Percentiles rank a stretch among this genome's conserved stretches.
These are phyloP conservation scores for Paecilomyces formosus DNA, from an alignment of 2,329 filamentous ascomycete genomes.

Conservation along the genomic window DNA sequence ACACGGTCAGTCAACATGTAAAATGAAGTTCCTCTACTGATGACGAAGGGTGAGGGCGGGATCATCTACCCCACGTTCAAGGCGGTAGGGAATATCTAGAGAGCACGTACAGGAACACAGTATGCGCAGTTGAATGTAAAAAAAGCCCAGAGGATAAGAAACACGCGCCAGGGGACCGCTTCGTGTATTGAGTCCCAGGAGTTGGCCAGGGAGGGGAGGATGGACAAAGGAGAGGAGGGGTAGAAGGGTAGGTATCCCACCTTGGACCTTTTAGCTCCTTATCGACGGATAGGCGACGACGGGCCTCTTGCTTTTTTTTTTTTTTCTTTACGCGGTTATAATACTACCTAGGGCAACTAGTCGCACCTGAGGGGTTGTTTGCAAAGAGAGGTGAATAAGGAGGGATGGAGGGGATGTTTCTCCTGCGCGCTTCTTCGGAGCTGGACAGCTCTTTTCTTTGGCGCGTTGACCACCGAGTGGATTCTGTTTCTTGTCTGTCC, in stretches of 20 bases:
- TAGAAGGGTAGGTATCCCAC: neutral
- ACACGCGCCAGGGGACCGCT: neutral
- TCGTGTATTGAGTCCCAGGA: neutral
- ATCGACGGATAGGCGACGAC: constrained; percentile 1
- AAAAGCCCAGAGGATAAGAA: neutral
- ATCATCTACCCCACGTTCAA: neutral
- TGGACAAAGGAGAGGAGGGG: constrained; percentile 1
- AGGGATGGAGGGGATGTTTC: neutral
- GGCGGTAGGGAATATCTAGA: neutral
- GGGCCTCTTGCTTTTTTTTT: neutral
- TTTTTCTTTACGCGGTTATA: neutral
- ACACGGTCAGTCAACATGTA: neutral
- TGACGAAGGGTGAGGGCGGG: neutral
- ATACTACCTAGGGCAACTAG: neutral
- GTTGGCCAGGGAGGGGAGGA: neutral
- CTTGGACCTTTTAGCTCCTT: neutral
- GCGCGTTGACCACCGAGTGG: neutral
- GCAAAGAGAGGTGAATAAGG: neutral
- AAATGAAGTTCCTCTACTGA: neutral
- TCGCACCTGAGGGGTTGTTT: neutral
- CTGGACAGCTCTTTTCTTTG: neutral
- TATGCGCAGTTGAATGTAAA: neutral
- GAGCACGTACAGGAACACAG: neutral
- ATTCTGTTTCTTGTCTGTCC: too few species aligned
- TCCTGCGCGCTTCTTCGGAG: neutral